Percentiles rank a stretch among this genome's conserved stretches.
Evolutionary conservation across 768 basidiomycete genomes (phyloP).

Genomic region (Pulveroboletus ravenelii): DNA sequence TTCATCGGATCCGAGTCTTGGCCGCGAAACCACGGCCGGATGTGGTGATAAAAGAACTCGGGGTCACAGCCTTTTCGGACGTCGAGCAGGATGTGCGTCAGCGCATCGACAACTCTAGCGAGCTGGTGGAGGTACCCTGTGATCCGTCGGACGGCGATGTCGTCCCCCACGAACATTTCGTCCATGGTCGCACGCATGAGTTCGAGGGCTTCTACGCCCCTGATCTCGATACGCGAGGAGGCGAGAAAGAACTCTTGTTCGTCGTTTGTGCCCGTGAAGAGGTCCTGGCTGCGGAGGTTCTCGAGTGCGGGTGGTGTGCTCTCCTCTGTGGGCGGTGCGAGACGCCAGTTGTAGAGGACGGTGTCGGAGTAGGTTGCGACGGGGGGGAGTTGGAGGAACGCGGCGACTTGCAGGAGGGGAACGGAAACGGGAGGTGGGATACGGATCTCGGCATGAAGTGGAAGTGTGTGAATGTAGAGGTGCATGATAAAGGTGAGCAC

Average conservation of each 20-base stretch:
- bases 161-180: constrained; percentile 78
- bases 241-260: constrained; percentile 87
- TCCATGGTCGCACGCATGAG: constrained; percentile 85
- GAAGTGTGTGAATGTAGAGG: constrained; percentile 69
- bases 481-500: constrained; percentile 72
- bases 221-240: constrained; percentile 81
- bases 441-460: constrained; percentile 43
- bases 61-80: constrained; percentile 73
- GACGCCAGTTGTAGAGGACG: constrained; percentile 83
- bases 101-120: constrained; percentile 56
- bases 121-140: constrained; percentile 63
- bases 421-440: constrained; percentile 71
- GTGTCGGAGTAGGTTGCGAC: constrained; percentile 88
- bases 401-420: constrained; percentile 69
- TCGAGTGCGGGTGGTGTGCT: constrained; percentile 40
- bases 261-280: constrained; percentile 75
- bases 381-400: constrained; percentile 75
- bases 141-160: constrained; percentile 57
- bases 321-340: constrained; percentile 25
- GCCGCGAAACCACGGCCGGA: constrained; percentile 82
- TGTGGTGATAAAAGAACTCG: constrained; percentile 60
- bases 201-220: constrained; percentile 78
- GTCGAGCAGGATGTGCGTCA: constrained; percentile 54
- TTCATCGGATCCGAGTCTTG: constrained; percentile 47
- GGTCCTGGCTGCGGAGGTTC: constrained; percentile 59